A percentile compares a stretch with the other conserved stretches of the same genome.
Conservation (phyloP, 805 yeast genomes). For the Diddensiella santjacobensis region DNA sequence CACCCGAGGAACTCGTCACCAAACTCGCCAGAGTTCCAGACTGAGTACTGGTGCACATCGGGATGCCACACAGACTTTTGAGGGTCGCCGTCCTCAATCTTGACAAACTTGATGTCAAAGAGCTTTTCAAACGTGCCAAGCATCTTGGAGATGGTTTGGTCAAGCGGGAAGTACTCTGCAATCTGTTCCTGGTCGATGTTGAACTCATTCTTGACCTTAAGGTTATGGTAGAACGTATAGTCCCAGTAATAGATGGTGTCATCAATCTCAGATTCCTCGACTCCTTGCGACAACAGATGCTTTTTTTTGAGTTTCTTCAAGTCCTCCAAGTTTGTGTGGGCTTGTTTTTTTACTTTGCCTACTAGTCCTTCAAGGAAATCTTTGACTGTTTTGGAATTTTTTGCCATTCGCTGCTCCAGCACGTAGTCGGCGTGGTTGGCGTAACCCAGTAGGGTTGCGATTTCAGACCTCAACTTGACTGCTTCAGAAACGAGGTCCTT, state of each 20-base stretch:
- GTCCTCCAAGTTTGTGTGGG: constrained; percentile 42
- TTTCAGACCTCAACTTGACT: constrained; percentile 54
- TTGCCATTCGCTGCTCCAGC: constrained; percentile 79
- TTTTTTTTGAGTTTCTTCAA: constrained; percentile 51
- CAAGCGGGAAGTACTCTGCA: constrained; percentile 74
- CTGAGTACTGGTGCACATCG: constrained; percentile 67
- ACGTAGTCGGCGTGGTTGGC: constrained; percentile 64
- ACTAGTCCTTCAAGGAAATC: constrained; percentile 61
- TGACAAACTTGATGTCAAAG: constrained; percentile 64
- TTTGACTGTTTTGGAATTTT: constrained; percentile 55
- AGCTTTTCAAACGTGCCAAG: constrained; percentile 64
- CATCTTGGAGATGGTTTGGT: constrained; percentile 65
- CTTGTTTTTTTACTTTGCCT: constrained; percentile 5
- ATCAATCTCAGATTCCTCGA: neutral
- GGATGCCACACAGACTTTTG: constrained; percentile 64
- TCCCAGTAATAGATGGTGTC: constrained; percentile 51
- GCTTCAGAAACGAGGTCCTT: constrained; percentile 58
- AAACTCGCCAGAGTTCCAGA: constrained; percentile 54
- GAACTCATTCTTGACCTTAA: constrained; percentile 62
- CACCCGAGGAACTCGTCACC: constrained; percentile 69
- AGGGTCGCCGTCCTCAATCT: constrained; percentile 31
- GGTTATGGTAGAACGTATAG: constrained; percentile 59
- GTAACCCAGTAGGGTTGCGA: constrained; percentile 65
- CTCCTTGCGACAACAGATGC: constrained; percentile 36
- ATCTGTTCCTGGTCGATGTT: constrained; percentile 69